Evolutionary conservation across 1,139 yeast genomes (phyloP).

Genomic region (Saccharomyces hybrid): DNA sequence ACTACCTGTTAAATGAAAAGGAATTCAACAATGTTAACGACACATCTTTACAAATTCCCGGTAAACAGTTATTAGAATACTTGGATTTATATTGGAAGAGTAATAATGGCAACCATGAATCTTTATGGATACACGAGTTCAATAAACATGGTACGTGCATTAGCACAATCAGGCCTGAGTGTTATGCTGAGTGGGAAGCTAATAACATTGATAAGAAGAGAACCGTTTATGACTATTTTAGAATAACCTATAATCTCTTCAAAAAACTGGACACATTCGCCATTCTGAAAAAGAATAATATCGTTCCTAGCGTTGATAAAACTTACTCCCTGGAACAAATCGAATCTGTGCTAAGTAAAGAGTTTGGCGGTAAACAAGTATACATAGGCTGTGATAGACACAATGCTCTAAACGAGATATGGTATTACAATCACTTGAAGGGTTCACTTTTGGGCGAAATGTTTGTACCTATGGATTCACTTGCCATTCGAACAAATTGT

Average conservation of each 20-base stretch:
- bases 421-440: constrained; percentile 77
- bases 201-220: constrained; percentile 32
- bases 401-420: constrained; percentile 71
- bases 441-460: constrained; percentile 67
- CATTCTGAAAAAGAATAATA: constrained; percentile 60
- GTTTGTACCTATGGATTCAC: constrained; percentile 58
- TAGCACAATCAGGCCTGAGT: constrained; percentile 64
- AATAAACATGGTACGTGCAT: constrained; percentile 95
- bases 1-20: constrained; percentile 39
- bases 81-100: constrained; percentile 73
- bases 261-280: constrained; percentile 61
- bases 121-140: constrained; percentile 87
- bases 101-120: constrained; percentile 63
- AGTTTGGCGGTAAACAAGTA: constrained; percentile 54
- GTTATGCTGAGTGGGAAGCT: constrained; percentile 41
- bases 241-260: constrained; percentile 56
- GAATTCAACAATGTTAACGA: constrained; percentile 27
- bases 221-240: constrained; percentile 74
- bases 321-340: constrained; percentile 64
- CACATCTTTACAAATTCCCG: constrained; percentile 33
- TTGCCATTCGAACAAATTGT: constrained; percentile 48
- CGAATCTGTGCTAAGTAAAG: constrained; percentile 50
- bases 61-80: constrained; percentile 44
- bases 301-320: constrained; percentile 51
- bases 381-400: constrained; percentile 63